Conservation (phyloP, 306 rosid species). For the Glycyrrhiza uralensis region DNA sequence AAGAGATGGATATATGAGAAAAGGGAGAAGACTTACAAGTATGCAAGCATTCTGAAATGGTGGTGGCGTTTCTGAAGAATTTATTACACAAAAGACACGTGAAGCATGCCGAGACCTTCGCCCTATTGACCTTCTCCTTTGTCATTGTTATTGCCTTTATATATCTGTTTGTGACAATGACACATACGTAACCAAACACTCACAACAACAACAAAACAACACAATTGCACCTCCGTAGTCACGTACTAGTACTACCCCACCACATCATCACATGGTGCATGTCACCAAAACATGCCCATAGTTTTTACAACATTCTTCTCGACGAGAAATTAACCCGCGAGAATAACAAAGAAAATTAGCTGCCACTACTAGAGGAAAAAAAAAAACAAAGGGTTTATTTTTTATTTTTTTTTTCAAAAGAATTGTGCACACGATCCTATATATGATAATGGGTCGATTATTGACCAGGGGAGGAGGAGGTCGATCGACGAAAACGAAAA, state of each 20-base stretch:
- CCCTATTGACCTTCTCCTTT: background rate
- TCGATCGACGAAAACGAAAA: constrained; percentile 5
- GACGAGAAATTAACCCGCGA: constrained; percentile 25
- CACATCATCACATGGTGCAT: constrained; percentile 58
- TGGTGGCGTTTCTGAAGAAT: constrained; percentile 34
- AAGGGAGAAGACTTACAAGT: constrained; percentile 34
- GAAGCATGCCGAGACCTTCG: constrained; percentile 16
- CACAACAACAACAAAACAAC: background rate
- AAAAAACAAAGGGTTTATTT: constrained; percentile 29
- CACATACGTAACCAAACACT: constrained; percentile 26
- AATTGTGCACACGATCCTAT: constrained; percentile 9
- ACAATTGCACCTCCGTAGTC: constrained; percentile 17
- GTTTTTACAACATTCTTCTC: constrained; percentile 24
- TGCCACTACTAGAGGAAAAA: background rate
- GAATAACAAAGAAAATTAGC: constrained; percentile 24
- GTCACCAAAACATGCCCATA: constrained; percentile 32
- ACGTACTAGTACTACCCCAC: no score
- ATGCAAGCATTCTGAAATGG: constrained; percentile 42
- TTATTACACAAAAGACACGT: constrained; percentile 36
- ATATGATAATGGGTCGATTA: constrained; percentile 21
- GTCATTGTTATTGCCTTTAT: constrained; percentile 20
- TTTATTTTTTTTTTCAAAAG: no score
- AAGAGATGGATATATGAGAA: background rate
- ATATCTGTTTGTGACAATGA: constrained; percentile 20
- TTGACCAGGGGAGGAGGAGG: background rate